These are phyloP conservation scores for Flaveria linearis DNA, from an alignment of 129 eudicot genomes.

Conservation along the genomic window DNA sequence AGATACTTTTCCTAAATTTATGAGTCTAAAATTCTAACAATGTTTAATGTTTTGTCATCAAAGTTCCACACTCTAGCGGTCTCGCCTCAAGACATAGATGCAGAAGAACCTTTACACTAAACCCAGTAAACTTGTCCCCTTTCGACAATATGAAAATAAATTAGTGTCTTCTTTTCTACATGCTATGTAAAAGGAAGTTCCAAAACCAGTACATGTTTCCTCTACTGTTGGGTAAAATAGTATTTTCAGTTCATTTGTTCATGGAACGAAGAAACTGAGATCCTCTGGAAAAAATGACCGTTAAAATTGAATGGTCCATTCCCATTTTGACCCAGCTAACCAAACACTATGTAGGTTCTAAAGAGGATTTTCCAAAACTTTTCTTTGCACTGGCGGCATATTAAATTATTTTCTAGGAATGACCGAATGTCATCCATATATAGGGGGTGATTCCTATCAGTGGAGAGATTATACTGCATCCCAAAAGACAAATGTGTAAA, in stretches of 20 bases:
- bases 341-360: neutral
- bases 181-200: too few species aligned
- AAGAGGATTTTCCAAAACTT: neutral
- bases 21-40: neutral
- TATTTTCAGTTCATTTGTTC: neutral
- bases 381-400: neutral
- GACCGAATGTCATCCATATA: neutral
- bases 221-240: neutral
- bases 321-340: neutral
- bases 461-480: neutral
- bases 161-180: neutral
- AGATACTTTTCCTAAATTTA: neutral
- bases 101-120: neutral
- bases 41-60: neutral
- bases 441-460: constrained; percentile 1
- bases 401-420: neutral
- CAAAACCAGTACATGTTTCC: too few species aligned
- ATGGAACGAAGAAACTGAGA: neutral
- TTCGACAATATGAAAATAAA: neutral
- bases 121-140: neutral
- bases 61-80: neutral
- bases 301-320: neutral
- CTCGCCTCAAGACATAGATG: neutral
- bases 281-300: neutral
- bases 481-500: neutral